Conservation (phyloP, 129 eudicot genomes). For the Oenanthe sinensis region DNA sequence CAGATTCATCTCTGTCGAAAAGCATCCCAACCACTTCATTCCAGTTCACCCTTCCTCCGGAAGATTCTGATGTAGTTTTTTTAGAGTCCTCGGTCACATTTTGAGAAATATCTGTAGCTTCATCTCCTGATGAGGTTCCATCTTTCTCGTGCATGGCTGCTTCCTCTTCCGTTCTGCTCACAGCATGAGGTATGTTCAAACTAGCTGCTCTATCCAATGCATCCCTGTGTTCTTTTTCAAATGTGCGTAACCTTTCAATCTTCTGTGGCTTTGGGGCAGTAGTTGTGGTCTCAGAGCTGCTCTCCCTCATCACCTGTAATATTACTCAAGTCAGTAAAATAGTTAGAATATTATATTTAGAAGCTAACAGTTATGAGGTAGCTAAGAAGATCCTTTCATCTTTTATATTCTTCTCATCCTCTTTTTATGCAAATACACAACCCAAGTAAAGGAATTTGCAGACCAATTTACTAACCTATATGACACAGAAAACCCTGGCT, state of each 20-base stretch:
- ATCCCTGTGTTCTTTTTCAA: slow-evolving; percentile 67
- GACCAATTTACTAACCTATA: not conserved
- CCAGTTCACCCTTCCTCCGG: slow-evolving; percentile 37
- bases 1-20: slow-evolving; percentile 39
- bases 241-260: slow-evolving; percentile 44
- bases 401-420: not conserved
- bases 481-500: not conserved
- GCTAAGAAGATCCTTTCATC: not conserved
- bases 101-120: slow-evolving; percentile 7
- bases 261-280: slow-evolving; percentile 54
- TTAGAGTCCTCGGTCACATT: slow-evolving; percentile 10
- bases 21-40: slow-evolving; percentile 48
- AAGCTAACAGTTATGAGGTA: not conserved
- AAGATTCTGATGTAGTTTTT: not conserved
- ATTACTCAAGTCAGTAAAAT: not conserved
- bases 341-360: not conserved
- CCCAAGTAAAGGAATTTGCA: not conserved
- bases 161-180: slow-evolving; percentile 15
- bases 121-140: slow-evolving; percentile 26
- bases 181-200: slow-evolving; percentile 75
- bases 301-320: slow-evolving; percentile 51
- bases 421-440: not conserved
- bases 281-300: slow-evolving; percentile 35
- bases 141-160: slow-evolving; percentile 16
- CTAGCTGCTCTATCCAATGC: slow-evolving; percentile 74